These are phyloP conservation scores for Aspergillus persii DNA, from an alignment of 2,329 filamentous ascomycete species.

Conservation along the genomic window DNA sequence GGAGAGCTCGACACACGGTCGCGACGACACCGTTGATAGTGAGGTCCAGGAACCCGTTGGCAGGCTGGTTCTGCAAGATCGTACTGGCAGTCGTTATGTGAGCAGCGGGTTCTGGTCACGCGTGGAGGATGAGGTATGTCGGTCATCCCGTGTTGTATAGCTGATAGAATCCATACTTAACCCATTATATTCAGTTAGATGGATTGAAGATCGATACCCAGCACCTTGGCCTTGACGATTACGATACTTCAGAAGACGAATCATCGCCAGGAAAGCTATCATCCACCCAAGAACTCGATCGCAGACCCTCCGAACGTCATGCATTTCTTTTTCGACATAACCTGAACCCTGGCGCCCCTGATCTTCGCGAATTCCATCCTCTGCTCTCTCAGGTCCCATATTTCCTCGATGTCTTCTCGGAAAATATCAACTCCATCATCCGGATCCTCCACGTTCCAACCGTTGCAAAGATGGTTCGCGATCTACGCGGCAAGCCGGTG, in stretches of 20 bases:
- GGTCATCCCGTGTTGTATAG: neutral
- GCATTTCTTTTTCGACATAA: neutral
- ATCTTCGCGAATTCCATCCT: neutral
- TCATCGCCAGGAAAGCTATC: neutral
- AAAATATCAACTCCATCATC: slow-evolving; percentile 41
- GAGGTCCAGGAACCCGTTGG: neutral
- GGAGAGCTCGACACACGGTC: neutral
- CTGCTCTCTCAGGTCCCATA: neutral
- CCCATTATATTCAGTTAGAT: neutral
- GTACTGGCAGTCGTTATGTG: neutral
- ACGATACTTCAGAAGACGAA: neutral
- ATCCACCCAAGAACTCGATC: neutral
- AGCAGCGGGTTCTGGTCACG: neutral
- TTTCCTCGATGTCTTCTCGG: neutral
- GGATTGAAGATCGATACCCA: neutral
- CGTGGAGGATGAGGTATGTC: neutral
- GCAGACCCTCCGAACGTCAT: neutral
- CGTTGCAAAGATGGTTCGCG: slow-evolving; percentile 28
- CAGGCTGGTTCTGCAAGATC: neutral
- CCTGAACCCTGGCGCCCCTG: neutral
- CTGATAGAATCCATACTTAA: neutral
- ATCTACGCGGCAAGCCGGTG: slow-evolving; percentile 33
- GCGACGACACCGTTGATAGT: neutral
- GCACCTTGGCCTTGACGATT: neutral
- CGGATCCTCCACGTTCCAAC: slow-evolving; percentile 33